Evolutionary conservation across 192 early-diverging fungal species (phyloP).

Genomic region (Backusella tuberculispora): DNA sequence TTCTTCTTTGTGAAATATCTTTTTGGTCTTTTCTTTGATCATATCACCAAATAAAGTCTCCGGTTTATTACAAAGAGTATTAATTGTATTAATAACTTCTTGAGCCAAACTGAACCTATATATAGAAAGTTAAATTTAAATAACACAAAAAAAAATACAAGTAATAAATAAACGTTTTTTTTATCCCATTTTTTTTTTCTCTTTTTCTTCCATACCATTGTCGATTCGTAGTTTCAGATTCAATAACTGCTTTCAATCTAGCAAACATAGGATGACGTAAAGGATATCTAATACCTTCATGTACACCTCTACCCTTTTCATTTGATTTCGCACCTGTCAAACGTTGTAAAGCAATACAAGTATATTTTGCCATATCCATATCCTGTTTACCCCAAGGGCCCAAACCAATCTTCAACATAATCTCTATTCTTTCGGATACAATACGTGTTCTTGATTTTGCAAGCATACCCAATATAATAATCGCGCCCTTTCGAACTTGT

Average conservation of each 20-base stretch:
- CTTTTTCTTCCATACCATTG: slow-evolving; percentile 49
- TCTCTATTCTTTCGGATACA: slow-evolving; percentile 84
- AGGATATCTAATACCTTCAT: slow-evolving; percentile 52
- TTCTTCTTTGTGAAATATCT: slow-evolving; percentile 57
- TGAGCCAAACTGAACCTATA: slow-evolving; percentile 91
- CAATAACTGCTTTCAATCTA: slow-evolving; percentile 51
- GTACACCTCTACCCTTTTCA: slow-evolving; percentile 57
- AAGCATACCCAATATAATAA: slow-evolving; percentile 93
- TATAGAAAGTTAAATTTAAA: slow-evolving; percentile 18
- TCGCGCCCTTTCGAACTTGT: slow-evolving; percentile 81
- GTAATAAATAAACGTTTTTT: neutral
- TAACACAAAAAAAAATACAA: neutral
- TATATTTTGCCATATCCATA: slow-evolving; percentile 82
- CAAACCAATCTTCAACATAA: slow-evolving; percentile 83
- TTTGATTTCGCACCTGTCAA: slow-evolving; percentile 63
- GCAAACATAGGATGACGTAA: slow-evolving; percentile 62
- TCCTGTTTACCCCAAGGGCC: slow-evolving; percentile 84
- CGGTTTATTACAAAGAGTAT: slow-evolving; percentile 88
- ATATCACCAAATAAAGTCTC: slow-evolving; percentile 80
- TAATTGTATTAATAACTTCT: slow-evolving; percentile 94
- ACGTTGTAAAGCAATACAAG: slow-evolving; percentile 92
- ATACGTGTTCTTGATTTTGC: slow-evolving; percentile 85
- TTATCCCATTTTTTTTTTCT: neutral
- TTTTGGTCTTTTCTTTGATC: slow-evolving; percentile 66
- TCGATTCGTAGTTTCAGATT: slow-evolving; percentile 46